A percentile compares a stretch with the other conserved stretches of the same genome.
phyloP scores from a whole-genome alignment of 2,329 filamentous ascomycete genomes.

The Penicillium sp. region DNA sequence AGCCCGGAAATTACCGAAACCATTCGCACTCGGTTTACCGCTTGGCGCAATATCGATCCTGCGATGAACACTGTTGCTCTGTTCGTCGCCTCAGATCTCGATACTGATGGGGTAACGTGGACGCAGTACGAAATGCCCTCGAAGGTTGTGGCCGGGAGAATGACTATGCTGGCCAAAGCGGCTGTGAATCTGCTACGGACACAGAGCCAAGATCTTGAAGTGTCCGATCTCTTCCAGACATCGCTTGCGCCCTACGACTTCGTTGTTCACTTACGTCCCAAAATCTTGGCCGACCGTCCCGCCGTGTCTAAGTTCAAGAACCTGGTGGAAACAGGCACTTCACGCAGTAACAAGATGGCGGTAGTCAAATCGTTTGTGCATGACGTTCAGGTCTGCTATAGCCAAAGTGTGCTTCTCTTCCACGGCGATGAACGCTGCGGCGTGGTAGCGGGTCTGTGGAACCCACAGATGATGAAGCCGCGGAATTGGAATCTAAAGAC shows the following conservation, averaged over 20 bases:
- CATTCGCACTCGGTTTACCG: conserved; percentile 67
- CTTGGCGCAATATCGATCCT: conserved; percentile 84
- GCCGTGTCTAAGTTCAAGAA: conserved; percentile 66
- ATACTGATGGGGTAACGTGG: conserved; percentile 73
- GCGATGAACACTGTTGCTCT: conserved; percentile 77
- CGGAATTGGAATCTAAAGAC: conserved; percentile 36
- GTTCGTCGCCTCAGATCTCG: conserved; percentile 74
- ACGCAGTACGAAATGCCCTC: conserved; percentile 65
- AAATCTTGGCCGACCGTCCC: conserved; percentile 42
- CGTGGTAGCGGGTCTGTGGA: conserved; percentile 61
- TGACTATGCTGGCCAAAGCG: conserved; percentile 75
- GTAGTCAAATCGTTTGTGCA: conserved; percentile 59
- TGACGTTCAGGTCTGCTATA: conserved; percentile 64
- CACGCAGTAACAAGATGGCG: conserved; percentile 51
- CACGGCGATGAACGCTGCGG: conserved; percentile 56
- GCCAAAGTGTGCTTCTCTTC: conserved; percentile 72
- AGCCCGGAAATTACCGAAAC: conserved; percentile 55
- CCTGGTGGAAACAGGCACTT: conserved; percentile 52
- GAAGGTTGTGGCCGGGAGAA: conserved; percentile 75
- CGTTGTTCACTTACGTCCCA: conserved; percentile 64
- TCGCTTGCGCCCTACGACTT: conserved; percentile 77
- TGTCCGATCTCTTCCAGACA: conserved; percentile 63
- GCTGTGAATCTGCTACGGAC: conserved; percentile 59
- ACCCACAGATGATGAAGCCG: conserved; percentile 43
- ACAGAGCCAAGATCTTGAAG: conserved; percentile 51